These are phyloP conservation scores for Dipodascus albidus DNA, from an alignment of 805 yeast genomes.

Conservation along the genomic window DNA sequence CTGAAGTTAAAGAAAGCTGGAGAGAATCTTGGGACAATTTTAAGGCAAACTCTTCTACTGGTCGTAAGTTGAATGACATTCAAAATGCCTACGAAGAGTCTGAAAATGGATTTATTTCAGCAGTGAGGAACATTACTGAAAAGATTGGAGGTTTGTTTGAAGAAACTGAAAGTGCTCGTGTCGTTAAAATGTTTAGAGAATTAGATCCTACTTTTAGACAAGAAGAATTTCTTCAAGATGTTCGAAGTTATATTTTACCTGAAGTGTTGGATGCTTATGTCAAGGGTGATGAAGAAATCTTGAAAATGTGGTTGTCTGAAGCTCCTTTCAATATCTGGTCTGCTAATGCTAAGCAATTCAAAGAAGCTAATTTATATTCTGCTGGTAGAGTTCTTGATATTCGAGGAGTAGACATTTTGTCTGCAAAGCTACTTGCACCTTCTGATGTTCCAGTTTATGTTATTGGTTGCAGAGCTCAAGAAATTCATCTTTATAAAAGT, in stretches of 20 bases:
- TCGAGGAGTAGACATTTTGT: constrained; percentile 86
- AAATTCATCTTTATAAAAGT: constrained; percentile 78
- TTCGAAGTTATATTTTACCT: constrained; percentile 88
- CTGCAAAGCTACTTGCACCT: constrained; percentile 80
- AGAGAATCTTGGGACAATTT: constrained; percentile 57
- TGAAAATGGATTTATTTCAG: constrained; percentile 79
- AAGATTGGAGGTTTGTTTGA: constrained; percentile 82
- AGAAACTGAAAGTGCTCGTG: constrained; percentile 93
- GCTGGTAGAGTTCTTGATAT: constrained; percentile 90
- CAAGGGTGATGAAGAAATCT: constrained; percentile 72
- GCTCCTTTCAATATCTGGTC: constrained; percentile 94
- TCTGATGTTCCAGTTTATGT: constrained; percentile 87
- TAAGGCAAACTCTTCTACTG: constrained; percentile 56
- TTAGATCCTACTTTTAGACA: constrained; percentile 83
- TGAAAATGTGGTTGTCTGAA: constrained; percentile 89
- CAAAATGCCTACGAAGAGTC: constrained; percentile 70
- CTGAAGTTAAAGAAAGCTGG: constrained; percentile 57
- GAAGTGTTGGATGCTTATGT: constrained; percentile 93
- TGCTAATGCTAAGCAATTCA: constrained; percentile 84
- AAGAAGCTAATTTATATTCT: constrained; percentile 81
- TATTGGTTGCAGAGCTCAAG: constrained; percentile 94
- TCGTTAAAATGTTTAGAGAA: constrained; percentile 69
- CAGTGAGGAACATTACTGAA: constrained; percentile 67
- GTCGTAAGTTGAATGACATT: constrained; percentile 48
- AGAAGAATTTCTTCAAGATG: constrained; percentile 66